A percentile compares a stretch with the other conserved stretches of the same genome.
phyloP scores from a whole-genome alignment of 176 grass and related monocot genomes.

The Hordeum vulgare region DNA sequence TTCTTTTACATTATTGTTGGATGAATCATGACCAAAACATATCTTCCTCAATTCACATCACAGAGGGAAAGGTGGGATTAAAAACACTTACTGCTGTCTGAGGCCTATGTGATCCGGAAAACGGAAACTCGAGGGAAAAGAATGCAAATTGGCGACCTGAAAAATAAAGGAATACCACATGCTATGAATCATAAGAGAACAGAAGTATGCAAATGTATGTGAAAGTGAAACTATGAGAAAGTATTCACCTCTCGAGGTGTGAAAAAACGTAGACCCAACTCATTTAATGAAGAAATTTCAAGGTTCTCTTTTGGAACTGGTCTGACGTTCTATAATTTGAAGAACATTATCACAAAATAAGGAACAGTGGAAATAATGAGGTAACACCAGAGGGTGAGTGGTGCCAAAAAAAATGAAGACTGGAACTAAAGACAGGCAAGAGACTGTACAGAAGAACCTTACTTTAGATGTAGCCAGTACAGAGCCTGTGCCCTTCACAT shows the following conservation, averaged over 20 bases:
- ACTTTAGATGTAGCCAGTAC: conserved; percentile 67
- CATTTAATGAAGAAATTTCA: conserved; percentile 55
- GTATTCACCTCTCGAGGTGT: conserved; percentile 67
- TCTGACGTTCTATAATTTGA: conserved; percentile 44
- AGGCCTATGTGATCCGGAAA: conserved; percentile 64
- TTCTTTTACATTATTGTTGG: conserved; percentile 8
- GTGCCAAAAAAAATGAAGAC: background rate
- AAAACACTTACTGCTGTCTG: conserved; percentile 68
- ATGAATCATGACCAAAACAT: background rate
- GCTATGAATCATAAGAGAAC: background rate
- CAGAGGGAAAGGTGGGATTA: background rate
- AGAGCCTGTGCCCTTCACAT: conserved; percentile 94
- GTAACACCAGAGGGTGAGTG: background rate
- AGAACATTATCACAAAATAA: conserved; percentile 8
- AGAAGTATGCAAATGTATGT: background rate
- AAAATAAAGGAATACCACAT: conserved; percentile 24
- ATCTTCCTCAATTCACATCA: conserved; percentile 9
- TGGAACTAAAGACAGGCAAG: conserved; percentile 1
- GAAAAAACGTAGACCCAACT: conserved; percentile 67
- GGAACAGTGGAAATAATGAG: conserved; percentile 5
- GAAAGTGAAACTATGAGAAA: conserved; percentile 16
- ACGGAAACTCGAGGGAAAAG: conserved; percentile 64
- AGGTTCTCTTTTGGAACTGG: conserved; percentile 40
- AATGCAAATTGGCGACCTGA: conserved; percentile 97
- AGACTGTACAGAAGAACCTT: conserved; percentile 25